Conservation (phyloP, 2,329 filamentous ascomycete genomes). For the Penicillium sp. region DNA sequence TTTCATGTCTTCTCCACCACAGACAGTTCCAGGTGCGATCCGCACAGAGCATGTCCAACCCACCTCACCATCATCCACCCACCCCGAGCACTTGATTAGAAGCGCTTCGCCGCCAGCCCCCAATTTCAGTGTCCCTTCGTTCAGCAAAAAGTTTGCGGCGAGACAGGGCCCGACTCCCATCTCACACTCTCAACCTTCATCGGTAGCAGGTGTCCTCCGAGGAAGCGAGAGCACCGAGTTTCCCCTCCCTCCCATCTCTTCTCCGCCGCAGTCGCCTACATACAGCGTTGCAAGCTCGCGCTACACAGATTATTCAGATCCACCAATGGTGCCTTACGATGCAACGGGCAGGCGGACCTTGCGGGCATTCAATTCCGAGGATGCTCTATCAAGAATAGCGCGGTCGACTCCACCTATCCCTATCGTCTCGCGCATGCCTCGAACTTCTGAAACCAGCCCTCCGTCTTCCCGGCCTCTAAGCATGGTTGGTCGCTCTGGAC, state of each 20-base stretch:
- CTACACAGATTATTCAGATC: conserved; percentile 20
- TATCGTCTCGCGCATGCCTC: conserved; percentile 18
- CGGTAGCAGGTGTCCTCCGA: conserved; percentile 10
- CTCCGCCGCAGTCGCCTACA: conserved; percentile 32
- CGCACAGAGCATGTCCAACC: conserved; percentile 19
- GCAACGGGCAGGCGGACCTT: conserved; percentile 18
- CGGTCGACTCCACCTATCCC: conserved; percentile 11
- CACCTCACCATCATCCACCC: conserved; percentile 19
- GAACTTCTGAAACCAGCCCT: conserved; percentile 9
- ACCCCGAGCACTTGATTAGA: conserved; percentile 25
- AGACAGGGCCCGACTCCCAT: conserved; percentile 13
- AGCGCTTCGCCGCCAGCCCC: conserved; percentile 35
- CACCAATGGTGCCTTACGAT: conserved; percentile 11
- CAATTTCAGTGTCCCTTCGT: conserved; percentile 41
- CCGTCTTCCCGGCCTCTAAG: conserved; percentile 22
- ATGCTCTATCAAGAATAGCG: conserved; percentile 20
- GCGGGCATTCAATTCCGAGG: conserved; percentile 29
- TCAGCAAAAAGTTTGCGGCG: conserved; percentile 36
- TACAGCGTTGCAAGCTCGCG: conserved; percentile 24
- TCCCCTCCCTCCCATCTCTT: conserved; percentile 23
- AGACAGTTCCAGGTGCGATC: conserved; percentile 8
- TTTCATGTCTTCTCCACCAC: conserved; percentile 10
- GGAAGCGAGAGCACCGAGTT: conserved; percentile 15
- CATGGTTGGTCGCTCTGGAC: conserved; percentile 14
- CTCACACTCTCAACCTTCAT: conserved; percentile 17